Conservation (phyloP, 306 rosid species). For the Cicer bijugum region DNA sequence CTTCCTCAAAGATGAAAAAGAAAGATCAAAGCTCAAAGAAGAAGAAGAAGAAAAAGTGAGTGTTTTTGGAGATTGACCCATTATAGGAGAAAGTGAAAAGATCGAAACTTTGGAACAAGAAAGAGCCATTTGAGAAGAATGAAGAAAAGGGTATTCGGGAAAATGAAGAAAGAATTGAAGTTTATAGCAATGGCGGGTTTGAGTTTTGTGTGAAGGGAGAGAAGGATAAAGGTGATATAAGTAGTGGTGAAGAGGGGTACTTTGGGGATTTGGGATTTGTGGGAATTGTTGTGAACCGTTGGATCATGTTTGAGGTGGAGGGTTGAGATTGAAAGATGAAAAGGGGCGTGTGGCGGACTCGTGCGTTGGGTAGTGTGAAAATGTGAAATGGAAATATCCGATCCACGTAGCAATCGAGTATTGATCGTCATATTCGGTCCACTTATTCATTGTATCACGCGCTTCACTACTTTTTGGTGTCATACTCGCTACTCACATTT, state of each 20-base stretch:
- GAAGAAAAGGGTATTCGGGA: constrained; percentile 2
- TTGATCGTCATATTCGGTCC: neutral
- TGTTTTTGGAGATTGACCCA: constrained; percentile 32
- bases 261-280: neutral
- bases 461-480: neutral
- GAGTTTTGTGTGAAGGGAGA: constrained; percentile 9
- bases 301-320: constrained; percentile 39
- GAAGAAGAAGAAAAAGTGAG: constrained; percentile 14
- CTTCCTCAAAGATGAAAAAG: neutral
- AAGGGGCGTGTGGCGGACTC: constrained; percentile 69
- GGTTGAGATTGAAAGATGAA: neutral
- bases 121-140: constrained; percentile 48
- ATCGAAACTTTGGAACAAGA: constrained; percentile 41
- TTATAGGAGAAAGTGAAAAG: constrained; percentile 41
- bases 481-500: neutral
- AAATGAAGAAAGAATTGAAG: neutral
- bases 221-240: constrained; percentile 43
- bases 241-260: constrained; percentile 28
- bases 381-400: constrained; percentile 37
- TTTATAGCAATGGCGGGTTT: constrained; percentile 18
- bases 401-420: constrained; percentile 41
- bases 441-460: neutral
- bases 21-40: constrained; percentile 15
- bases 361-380: constrained; percentile 50
- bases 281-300: constrained; percentile 29